phyloP scores from a whole-genome alignment of 2,329 filamentous ascomycete genomes.

The Penicillium concentricum region DNA sequence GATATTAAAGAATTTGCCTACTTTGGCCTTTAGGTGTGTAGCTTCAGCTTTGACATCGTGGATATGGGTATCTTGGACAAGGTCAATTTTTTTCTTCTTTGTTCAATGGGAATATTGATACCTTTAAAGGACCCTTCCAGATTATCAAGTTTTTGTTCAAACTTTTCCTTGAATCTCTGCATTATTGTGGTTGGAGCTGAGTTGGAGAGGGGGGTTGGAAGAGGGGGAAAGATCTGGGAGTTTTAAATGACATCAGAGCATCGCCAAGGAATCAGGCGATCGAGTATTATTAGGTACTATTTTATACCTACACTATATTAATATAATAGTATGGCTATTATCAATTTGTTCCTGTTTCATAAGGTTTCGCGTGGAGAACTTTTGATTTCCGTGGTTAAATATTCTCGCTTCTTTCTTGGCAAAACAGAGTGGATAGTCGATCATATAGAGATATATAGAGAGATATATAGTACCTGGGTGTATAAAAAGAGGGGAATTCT shows the following conservation, averaged over 20 bases:
- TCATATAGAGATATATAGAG: too few species aligned
- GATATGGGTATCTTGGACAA: conserved; percentile 34
- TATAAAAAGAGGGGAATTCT: too few species aligned
- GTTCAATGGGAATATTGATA: neutral
- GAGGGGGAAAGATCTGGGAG: conserved; percentile 1
- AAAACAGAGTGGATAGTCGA: neutral
- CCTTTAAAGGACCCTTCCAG: conserved; percentile 31
- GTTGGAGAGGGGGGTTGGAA: neutral
- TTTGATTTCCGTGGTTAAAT: too few species aligned
- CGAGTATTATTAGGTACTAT: neutral
- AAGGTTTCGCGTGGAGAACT: too few species aligned
- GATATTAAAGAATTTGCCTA: conserved; percentile 64
- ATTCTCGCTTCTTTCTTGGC: too few species aligned
- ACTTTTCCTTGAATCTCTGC: conserved; percentile 28
- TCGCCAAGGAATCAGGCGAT: conserved; percentile 3
- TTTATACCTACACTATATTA: neutral
- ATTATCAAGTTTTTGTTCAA: conserved; percentile 19
- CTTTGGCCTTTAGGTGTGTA: conserved; percentile 59
- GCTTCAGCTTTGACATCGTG: conserved; percentile 52
- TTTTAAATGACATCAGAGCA: conserved; percentile 12
- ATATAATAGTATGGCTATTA: too few species aligned
- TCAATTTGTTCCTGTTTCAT: too few species aligned
- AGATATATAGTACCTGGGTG: too few species aligned
- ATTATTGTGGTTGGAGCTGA: conserved; percentile 20
- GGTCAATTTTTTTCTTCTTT: neutral